phyloP scores from a whole-genome alignment of 2,329 filamentous ascomycete species.

The Fusarium sp. region DNA sequence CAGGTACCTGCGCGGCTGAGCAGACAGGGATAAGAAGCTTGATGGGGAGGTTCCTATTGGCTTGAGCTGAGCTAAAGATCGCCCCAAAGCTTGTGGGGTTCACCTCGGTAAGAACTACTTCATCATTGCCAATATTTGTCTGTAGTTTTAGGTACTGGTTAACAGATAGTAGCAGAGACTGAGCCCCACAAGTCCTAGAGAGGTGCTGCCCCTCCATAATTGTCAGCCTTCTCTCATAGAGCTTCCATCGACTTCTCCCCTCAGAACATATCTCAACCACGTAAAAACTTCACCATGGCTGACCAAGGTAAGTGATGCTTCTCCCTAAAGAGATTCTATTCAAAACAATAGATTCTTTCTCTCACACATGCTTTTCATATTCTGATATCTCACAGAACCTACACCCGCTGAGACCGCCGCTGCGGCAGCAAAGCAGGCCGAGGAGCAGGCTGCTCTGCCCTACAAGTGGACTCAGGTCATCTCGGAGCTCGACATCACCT shows the following conservation, averaged over 20 bases:
- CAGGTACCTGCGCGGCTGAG: slow-evolving; percentile 44
- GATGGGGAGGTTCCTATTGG: slow-evolving; percentile 39
- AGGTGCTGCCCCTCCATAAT: slow-evolving; percentile 43
- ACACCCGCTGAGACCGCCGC: slow-evolving; percentile 70
- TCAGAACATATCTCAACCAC: slow-evolving; percentile 15
- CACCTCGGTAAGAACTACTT: neutral
- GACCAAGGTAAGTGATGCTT: slow-evolving; percentile 50
- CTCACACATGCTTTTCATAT: neutral
- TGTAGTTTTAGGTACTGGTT: too few species aligned
- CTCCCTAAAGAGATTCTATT: slow-evolving; percentile 43
- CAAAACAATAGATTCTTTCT: too few species aligned
- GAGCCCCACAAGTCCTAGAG: neutral
- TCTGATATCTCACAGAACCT: slow-evolving; percentile 57
- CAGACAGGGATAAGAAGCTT: slow-evolving; percentile 21
- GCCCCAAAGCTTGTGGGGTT: neutral
- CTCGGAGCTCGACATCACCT: slow-evolving; percentile 83
- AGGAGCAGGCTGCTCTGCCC: slow-evolving; percentile 90
- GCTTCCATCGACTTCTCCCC: slow-evolving; percentile 40
- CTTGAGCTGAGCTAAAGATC: neutral
- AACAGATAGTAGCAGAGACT: too few species aligned
- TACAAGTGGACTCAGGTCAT: slow-evolving; percentile 99
- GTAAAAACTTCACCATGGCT: slow-evolving; percentile 53
- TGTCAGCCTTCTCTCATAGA: slow-evolving; percentile 51
- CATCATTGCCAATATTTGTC: too few species aligned
- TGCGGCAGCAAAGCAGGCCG: slow-evolving; percentile 77